A percentile compares a stretch with the other conserved stretches of the same genome.
Conservation (phyloP, 345 rosid species). For the Linum lewisii region DNA sequence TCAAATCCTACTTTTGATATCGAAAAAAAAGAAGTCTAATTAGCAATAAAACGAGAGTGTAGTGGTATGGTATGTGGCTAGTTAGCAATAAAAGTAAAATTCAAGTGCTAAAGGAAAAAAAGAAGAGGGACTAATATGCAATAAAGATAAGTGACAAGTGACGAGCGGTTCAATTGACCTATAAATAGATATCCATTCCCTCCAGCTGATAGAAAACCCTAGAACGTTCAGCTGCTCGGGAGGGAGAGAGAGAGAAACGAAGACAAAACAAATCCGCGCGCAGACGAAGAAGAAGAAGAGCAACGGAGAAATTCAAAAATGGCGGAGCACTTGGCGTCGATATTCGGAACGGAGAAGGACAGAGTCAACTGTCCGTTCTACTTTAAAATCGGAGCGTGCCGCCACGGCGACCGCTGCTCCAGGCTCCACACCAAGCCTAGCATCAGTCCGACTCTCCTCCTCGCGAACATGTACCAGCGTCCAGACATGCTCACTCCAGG, state of each 20-base stretch:
- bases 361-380: conserved; percentile 79
- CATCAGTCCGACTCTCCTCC: conserved; percentile 61
- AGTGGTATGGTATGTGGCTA: too few species aligned
- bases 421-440: conserved; percentile 72
- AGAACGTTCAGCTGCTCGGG: background rate
- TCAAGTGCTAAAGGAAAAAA: too few species aligned
- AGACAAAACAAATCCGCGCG: background rate
- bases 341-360: conserved; percentile 78
- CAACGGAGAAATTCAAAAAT: conserved; percentile 9
- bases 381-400: conserved; percentile 76
- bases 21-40: too few species aligned
- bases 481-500: conserved; percentile 61
- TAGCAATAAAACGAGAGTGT: too few species aligned
- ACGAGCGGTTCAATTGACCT: too few species aligned
- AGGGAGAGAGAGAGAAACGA: background rate
- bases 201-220: too few species aligned
- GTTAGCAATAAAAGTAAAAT: too few species aligned
- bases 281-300: background rate
- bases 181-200: too few species aligned
- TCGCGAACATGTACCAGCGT: conserved; percentile 76
- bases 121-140: too few species aligned
- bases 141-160: too few species aligned
- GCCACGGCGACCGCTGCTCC: conserved; percentile 74
- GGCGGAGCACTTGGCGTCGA: conserved; percentile 81
- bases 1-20: too few species aligned